Conservation (phyloP, 495 filamentous ascomycete species). For the Cercophora samala region DNA sequence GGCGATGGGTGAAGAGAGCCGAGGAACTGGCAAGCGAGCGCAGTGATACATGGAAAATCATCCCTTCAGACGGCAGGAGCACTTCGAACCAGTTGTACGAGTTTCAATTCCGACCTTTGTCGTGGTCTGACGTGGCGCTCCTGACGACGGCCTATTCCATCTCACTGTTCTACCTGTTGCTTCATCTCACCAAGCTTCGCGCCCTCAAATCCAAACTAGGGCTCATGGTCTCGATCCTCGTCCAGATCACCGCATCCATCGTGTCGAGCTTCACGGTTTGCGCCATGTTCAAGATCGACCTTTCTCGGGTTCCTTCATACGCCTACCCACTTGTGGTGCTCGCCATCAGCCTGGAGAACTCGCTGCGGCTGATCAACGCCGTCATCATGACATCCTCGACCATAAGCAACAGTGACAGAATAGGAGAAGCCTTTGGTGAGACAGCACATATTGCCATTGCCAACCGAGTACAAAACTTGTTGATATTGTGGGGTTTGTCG, state of each 20-base stretch:
- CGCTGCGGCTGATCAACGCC: conserved; percentile 67
- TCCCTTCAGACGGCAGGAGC: conserved; percentile 53
- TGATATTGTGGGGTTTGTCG: conserved; percentile 55
- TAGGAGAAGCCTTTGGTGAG: conserved; percentile 64
- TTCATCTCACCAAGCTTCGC: conserved; percentile 57
- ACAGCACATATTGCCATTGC: conserved; percentile 63
- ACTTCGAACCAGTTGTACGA: conserved; percentile 59
- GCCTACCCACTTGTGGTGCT: conserved; percentile 70
- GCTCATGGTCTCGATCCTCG: conserved; percentile 60
- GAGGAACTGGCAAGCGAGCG: conserved; percentile 44
- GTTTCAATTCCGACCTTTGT: conserved; percentile 68
- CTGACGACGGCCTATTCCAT: conserved; percentile 59
- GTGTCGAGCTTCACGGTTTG: conserved; percentile 63
- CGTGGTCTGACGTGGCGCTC: conserved; percentile 53
- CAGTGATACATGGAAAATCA: conserved; percentile 54
- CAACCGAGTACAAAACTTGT: conserved; percentile 56
- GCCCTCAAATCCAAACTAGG: conserved; percentile 67
- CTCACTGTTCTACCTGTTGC: conserved; percentile 54
- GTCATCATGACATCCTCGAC: conserved; percentile 63
- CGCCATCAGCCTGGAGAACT: conserved; percentile 68
- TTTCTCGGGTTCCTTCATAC: conserved; percentile 57
- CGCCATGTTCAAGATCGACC: conserved; percentile 57
- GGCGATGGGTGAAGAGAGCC: conserved; percentile 56
- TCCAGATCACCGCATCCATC: conserved; percentile 65
- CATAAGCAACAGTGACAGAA: conserved; percentile 55